Evolutionary conservation across 768 basidiomycete genomes (phyloP).

Genomic region (Macrolepiota albuminosa): DNA sequence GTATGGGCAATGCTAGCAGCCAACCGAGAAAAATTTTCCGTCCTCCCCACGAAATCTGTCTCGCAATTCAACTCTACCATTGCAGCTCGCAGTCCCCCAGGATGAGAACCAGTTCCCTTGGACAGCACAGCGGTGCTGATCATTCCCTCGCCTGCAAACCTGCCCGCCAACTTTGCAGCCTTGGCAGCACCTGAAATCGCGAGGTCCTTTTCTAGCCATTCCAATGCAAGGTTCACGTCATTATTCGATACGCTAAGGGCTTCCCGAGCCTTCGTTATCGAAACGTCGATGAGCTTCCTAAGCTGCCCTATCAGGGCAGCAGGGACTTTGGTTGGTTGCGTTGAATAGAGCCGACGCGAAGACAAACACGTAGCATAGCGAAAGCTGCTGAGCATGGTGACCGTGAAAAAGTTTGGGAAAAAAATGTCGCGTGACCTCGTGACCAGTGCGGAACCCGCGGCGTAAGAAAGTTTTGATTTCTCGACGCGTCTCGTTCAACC

Average conservation of each 20-base stretch:
- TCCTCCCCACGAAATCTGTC: slow-evolving; percentile 93
- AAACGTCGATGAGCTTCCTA: slow-evolving; percentile 75
- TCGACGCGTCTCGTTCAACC: slow-evolving; percentile 11
- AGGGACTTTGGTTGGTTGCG: slow-evolving; percentile 49
- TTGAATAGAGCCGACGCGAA: slow-evolving; percentile 47
- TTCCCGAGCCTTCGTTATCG: slow-evolving; percentile 84
- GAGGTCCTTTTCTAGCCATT: slow-evolving; percentile 79
- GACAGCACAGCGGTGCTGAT: slow-evolving; percentile 75
- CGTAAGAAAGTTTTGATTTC: slow-evolving; percentile 6
- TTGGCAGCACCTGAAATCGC: slow-evolving; percentile 67
- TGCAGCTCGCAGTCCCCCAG: slow-evolving; percentile 62
- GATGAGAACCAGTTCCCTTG: slow-evolving; percentile 42
- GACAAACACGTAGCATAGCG: slow-evolving; percentile 15
- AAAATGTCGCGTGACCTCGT: slow-evolving; percentile 14
- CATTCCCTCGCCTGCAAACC: slow-evolving; percentile 73
- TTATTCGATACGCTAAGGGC: slow-evolving; percentile 74
- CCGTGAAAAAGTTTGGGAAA: slow-evolving; percentile 14
- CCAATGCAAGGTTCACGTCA: slow-evolving; percentile 67
- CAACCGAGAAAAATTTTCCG: slow-evolving; percentile 73
- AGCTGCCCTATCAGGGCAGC: slow-evolving; percentile 82
- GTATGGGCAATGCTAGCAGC: slow-evolving; percentile 81
- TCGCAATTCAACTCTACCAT: slow-evolving; percentile 95
- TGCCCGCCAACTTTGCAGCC: slow-evolving; percentile 77
- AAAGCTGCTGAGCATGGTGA: slow-evolving; percentile 13
- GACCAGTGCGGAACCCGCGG: slow-evolving; percentile 6